A percentile compares a stretch with the other conserved stretches of the same genome.
phyloP scores from a whole-genome alignment of 139 green algal genomes.

The Gonium pectorale region DNA sequence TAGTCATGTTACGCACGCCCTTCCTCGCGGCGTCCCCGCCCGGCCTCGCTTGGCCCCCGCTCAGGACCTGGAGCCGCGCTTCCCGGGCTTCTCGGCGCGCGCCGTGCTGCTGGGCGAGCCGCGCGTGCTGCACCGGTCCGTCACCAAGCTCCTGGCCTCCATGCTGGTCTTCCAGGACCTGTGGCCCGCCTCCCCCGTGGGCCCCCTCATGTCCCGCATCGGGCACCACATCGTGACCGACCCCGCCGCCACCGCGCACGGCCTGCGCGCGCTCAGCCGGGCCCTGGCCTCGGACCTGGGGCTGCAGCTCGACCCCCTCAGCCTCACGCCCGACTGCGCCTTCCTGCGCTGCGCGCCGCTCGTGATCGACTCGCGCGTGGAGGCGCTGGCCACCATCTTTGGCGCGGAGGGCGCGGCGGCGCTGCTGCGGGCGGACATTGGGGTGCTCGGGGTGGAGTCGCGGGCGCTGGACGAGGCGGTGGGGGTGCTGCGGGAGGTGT shows the following conservation, averaged over 20 bases:
- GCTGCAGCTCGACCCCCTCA: background rate
- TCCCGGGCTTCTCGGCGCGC: constrained; percentile 26
- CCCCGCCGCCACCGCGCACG: background rate
- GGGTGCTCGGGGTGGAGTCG: background rate
- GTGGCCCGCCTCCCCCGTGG: constrained; percentile 12
- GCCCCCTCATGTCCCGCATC: constrained; percentile 11
- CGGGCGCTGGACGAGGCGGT: constrained; percentile 4
- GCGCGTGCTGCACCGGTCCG: constrained; percentile 24
- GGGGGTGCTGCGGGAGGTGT: constrained; percentile 3
- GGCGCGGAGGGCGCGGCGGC: background rate
- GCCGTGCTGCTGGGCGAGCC: constrained; percentile 16
- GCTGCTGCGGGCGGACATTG: constrained; percentile 13
- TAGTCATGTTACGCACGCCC: too few relatives aligned
- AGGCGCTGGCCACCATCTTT: constrained; percentile 17
- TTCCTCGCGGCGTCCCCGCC: too few relatives aligned
- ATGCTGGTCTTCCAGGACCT: constrained; percentile 34
- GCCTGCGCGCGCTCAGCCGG: constrained; percentile 3
- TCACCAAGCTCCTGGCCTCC: constrained; percentile 15
- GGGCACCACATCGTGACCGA: constrained; percentile 10
- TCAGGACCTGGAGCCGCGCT: constrained; percentile 38
- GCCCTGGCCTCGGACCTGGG: background rate
- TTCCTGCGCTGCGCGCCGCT: background rate
- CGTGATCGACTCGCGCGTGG: constrained; percentile 23
- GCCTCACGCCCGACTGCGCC: background rate
- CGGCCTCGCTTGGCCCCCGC: too few relatives aligned